Evolutionary conservation across 2,329 filamentous ascomycete species (phyloP), one percentile per base, ranked within the genome.

Genomic region (Paramyrothecium roridum): DNA sequence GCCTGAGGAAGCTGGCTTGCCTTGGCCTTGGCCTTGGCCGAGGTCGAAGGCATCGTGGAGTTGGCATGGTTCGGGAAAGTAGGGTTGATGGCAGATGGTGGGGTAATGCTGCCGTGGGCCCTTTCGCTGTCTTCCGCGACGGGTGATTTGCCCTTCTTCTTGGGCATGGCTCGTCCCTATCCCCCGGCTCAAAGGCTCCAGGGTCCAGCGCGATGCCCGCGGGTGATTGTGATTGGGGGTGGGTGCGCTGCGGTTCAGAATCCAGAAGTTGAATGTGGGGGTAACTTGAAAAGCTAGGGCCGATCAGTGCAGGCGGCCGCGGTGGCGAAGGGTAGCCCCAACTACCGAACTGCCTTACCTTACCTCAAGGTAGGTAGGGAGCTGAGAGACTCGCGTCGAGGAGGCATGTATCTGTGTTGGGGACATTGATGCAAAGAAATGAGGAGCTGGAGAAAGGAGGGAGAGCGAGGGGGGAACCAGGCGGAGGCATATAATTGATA

Each of bases 71-170:
- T 13, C 17, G 19, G 26, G 3, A 19, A 8, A 12, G 16, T 13
- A 19, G 49, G 23, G 26, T 34, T 20, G n/a, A 30, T 34, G 49
- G 23, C 10, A 26, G 12, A 30, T n/a, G 49, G 17, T 20, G 30
- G 19, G 49, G 22, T 12, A 52, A 50, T 13, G 54, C 47, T 30
- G 48, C 48, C 23, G 52, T 49, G 50, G 54, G 53, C 53, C 55
- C 40, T 50, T 53, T 65, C 57, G 57, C 57, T 56, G 50, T 60
- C 57, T 50, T 52, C 45, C 52, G 46, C 33, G 33, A 59, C 85
- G 85, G 52, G 83, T 33, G 70, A 57, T 66, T 78, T 79, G 60
- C 68, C 74, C 66, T 76, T 80, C 65, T 78, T 77, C 65, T 72
- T 81, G 50, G 70, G 71, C 78, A 81, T 81, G 53, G 12, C 55